Conservation (phyloP, 371 early-diverging fungal genomes). For the Mucor indicus region DNA sequence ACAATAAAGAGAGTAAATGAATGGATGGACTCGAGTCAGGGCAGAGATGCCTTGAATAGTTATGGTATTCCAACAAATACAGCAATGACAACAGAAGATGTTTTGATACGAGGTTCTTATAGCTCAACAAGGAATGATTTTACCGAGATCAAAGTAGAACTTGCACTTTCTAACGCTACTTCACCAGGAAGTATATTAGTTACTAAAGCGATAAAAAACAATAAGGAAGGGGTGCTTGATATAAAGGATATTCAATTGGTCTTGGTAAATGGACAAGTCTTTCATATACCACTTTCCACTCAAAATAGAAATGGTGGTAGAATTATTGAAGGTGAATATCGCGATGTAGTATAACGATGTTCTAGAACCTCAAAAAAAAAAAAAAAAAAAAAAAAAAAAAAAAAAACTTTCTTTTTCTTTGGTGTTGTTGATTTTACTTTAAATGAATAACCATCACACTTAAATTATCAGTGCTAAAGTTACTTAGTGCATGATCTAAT, state of each 20-base stretch:
- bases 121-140: not conserved
- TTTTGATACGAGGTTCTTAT: slow-evolving; percentile 11
- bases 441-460: slow-evolving; percentile 74
- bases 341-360: slow-evolving; percentile 13
- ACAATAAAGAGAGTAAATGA: too few species aligned
- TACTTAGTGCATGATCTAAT: slow-evolving; percentile 85
- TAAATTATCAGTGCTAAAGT: slow-evolving; percentile 93
- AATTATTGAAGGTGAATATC: slow-evolving; percentile 28
- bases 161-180: slow-evolving; percentile 12
- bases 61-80: slow-evolving; percentile 15
- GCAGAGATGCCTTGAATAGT: slow-evolving; percentile 5
- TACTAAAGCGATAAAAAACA: slow-evolving; percentile 9
- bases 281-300: slow-evolving; percentile 1
- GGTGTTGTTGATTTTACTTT: not conserved
- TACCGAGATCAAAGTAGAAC: slow-evolving; percentile 16
- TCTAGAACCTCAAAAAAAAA: not conserved
- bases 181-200: slow-evolving; percentile 10
- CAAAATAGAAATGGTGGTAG: slow-evolving; percentile 7
- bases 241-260: slow-evolving; percentile 13
- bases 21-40: too few species aligned
- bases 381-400: not conserved
- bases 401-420: not conserved
- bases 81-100: not conserved
- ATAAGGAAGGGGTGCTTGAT: slow-evolving; percentile 1
- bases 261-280: slow-evolving; percentile 4